Percentiles rank a stretch among this genome's conserved stretches.
These are phyloP conservation scores for Pyricularia grisea DNA, from an alignment of 2,329 filamentous ascomycete species.

Conservation along the genomic window DNA sequence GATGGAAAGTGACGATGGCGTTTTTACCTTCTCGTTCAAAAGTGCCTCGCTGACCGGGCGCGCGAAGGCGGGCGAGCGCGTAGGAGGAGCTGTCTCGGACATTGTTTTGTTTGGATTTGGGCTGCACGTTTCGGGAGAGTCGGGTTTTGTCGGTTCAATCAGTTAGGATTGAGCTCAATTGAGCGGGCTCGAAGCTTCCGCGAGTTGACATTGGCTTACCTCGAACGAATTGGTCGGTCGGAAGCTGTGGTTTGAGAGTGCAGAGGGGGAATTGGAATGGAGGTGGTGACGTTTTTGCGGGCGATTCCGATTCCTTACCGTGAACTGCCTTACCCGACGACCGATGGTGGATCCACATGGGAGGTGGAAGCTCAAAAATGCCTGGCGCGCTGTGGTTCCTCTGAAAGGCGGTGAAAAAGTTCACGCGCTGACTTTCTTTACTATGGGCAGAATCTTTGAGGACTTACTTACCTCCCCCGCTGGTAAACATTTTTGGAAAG, in stretches of 20 bases:
- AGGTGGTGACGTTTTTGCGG: background rate
- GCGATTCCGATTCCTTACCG: background rate
- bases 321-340: background rate
- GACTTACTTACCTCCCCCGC: conserved; percentile 3
- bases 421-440: background rate
- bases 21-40: conserved; percentile 91
- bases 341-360: background rate
- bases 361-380: background rate
- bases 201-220: background rate
- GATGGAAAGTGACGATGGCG: background rate
- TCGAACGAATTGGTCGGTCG: background rate
- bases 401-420: conserved; percentile 32
- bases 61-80: conserved; percentile 56
- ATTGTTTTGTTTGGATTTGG: conserved; percentile 21
- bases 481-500: background rate
- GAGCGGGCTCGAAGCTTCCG: background rate
- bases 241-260: background rate
- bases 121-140: background rate
- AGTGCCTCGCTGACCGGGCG: conserved; percentile 95
- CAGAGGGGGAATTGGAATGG: background rate
- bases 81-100: conserved; percentile 43
- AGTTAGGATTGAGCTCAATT: background rate
- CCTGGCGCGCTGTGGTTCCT: background rate
- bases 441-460: conserved; percentile 8
- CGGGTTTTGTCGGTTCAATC: background rate